Evolutionary conservation across 1,284 basidiomycete genomes (phyloP).

Genomic region (Takashimella koratensis): DNA sequence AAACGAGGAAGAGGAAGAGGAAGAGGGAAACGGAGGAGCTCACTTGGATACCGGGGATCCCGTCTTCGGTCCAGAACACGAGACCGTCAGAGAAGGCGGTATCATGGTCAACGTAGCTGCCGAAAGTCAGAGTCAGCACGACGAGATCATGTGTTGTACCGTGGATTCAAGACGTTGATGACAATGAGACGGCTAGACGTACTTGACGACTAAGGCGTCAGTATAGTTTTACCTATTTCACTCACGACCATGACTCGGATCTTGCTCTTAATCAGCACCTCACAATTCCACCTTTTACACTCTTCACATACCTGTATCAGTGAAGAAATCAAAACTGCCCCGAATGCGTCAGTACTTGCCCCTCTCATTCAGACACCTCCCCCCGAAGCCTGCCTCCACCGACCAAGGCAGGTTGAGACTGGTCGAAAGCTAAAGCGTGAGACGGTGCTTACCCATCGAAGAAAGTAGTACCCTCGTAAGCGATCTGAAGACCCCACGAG

Average conservation of each 20-base stretch:
- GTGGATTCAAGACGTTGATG: background rate
- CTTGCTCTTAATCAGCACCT: constrained; percentile 11
- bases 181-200: background rate
- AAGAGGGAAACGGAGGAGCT: too few relatives aligned
- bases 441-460: constrained; percentile 37
- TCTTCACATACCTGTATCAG: constrained; percentile 24
- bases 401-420: too few relatives aligned
- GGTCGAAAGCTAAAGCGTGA: too few relatives aligned
- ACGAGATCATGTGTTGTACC: too few relatives aligned
- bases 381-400: too few relatives aligned
- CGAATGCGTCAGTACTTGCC: constrained; percentile 1
- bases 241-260: constrained; percentile 44
- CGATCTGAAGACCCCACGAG: constrained; percentile 28
- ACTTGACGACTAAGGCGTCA: constrained; percentile 1
- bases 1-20: background rate
- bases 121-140: constrained; percentile 2
- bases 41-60: constrained; percentile 35
- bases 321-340: constrained; percentile 36
- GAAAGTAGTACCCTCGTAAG: constrained; percentile 40
- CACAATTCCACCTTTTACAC: too few relatives aligned
- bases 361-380: background rate
- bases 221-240: background rate
- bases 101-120: constrained; percentile 23
- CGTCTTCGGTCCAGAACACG: constrained; percentile 32
- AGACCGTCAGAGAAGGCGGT: constrained; percentile 28